Conservation (phyloP, 1,284 basidiomycete species). For the Hymenochaete sp. region DNA sequence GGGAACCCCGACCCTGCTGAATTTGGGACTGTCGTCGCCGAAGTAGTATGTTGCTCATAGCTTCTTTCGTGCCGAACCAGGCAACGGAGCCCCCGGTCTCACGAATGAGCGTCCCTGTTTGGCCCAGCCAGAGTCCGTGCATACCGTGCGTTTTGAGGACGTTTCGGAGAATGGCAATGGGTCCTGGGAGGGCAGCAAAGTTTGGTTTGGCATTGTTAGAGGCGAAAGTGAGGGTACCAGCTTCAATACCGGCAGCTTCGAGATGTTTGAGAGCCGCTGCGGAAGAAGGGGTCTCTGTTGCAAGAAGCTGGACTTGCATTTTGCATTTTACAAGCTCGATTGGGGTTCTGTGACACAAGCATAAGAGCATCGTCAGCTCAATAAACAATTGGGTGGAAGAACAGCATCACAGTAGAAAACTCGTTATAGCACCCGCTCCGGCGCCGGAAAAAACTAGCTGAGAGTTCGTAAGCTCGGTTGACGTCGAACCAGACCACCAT, state of each 20-base stretch:
- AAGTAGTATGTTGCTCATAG: conserved; percentile 51
- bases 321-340: conserved; percentile 91
- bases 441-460: conserved; percentile 72
- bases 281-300: conserved; percentile 21
- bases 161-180: conserved; percentile 57
- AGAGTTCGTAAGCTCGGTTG: conserved; percentile 42
- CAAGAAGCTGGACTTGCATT: conserved; percentile 90
- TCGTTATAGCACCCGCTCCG: conserved; percentile 74
- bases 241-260: conserved; percentile 19
- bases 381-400: background rate
- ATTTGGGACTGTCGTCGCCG: conserved; percentile 29
- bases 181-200: conserved; percentile 44
- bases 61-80: conserved; percentile 86
- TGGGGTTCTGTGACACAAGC: conserved; percentile 52
- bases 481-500: conserved; percentile 27
- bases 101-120: conserved; percentile 77
- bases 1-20: conserved; percentile 24
- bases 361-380: background rate
- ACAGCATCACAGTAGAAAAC: conserved; percentile 62
- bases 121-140: conserved; percentile 80
- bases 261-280: conserved; percentile 21
- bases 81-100: conserved; percentile 83
- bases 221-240: conserved; percentile 23
- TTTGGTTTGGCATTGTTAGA: conserved; percentile 26
- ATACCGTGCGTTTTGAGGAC: conserved; percentile 62